A percentile compares a stretch with the other conserved stretches of the same genome.
phyloP scores from a whole-genome alignment of 2,329 filamentous ascomycete species.

The Botrytis fabae region DNA sequence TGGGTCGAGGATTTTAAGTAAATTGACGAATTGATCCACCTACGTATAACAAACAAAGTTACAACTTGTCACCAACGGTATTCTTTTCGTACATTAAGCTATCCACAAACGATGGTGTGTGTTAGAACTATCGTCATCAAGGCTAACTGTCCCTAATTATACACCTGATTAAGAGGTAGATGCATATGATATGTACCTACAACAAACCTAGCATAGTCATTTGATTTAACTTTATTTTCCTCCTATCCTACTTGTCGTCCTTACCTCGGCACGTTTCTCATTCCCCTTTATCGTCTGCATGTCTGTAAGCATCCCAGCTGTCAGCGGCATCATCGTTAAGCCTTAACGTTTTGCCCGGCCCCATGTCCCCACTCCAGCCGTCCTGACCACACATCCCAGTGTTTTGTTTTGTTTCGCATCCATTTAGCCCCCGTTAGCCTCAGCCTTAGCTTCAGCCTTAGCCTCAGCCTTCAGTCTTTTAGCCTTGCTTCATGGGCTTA shows the following conservation, averaged over 20 bases:
- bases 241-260: neutral
- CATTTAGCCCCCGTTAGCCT: neutral
- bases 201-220: neutral
- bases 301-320: neutral
- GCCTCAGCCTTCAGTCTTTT: neutral
- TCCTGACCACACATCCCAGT: constrained; percentile 3
- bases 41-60: neutral
- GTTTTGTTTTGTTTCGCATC: constrained; percentile 8
- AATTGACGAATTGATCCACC: neutral
- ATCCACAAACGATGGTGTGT: neutral
- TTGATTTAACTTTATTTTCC: neutral
- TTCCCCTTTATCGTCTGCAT: neutral
- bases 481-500: constrained; percentile 1
- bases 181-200: neutral
- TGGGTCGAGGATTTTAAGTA: neutral
- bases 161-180: neutral
- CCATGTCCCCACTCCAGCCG: neutral
- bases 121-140: neutral
- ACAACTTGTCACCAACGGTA: neutral
- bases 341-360: constrained; percentile 7
- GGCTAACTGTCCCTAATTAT: neutral
- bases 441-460: constrained; percentile 11
- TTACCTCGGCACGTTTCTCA: neutral
- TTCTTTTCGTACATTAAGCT: neutral
- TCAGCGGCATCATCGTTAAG: constrained; percentile 7